Evolutionary conservation across 2,329 filamentous ascomycete species (phyloP).

Genomic region (Talaromyces sp.): DNA sequence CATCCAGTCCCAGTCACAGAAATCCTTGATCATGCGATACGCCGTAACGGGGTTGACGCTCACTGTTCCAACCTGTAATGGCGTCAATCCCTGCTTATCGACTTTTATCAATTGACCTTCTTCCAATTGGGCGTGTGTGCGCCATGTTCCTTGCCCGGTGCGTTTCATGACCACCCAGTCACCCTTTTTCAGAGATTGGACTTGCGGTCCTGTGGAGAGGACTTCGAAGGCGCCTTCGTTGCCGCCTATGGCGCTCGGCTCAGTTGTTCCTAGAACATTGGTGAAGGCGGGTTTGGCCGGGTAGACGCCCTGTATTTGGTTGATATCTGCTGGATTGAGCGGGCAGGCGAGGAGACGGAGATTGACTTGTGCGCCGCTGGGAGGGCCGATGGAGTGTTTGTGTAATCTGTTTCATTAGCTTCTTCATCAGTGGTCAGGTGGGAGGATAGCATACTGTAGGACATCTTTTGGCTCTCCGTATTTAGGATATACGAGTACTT

Average conservation of each 20-base stretch:
- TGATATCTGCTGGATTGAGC: conserved; percentile 96
- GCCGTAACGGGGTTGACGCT: conserved; percentile 92
- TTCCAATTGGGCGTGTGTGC: conserved; percentile 75
- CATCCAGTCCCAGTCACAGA: conserved; percentile 54
- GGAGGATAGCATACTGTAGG: conserved; percentile 31
- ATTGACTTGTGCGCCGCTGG: conserved; percentile 63
- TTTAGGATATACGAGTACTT: conserved; percentile 47
- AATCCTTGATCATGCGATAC: conserved; percentile 87
- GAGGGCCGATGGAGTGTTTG: conserved; percentile 48
- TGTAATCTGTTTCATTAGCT: conserved; percentile 35
- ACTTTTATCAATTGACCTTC: conserved; percentile 64
- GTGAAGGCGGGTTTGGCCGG: conserved; percentile 78
- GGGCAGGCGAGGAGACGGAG: conserved; percentile 85
- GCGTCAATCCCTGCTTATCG: conserved; percentile 65
- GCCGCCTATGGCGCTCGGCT: conserved; percentile 61
- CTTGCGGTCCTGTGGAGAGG: conserved; percentile 61
- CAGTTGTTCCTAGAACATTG: conserved; percentile 68
- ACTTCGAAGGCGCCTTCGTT: conserved; percentile 96
- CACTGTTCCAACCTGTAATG: conserved; percentile 80
- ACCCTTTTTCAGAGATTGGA: conserved; percentile 64
- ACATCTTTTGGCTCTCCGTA: conserved; percentile 50
- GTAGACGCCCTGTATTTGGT: conserved; percentile 96
- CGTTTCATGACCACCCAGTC: conserved; percentile 91
- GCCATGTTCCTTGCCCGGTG: conserved; percentile 87
- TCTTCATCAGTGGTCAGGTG: background rate